phyloP scores from a whole-genome alignment of 2,329 filamentous ascomycete genomes.

The Catunica adiposa region DNA sequence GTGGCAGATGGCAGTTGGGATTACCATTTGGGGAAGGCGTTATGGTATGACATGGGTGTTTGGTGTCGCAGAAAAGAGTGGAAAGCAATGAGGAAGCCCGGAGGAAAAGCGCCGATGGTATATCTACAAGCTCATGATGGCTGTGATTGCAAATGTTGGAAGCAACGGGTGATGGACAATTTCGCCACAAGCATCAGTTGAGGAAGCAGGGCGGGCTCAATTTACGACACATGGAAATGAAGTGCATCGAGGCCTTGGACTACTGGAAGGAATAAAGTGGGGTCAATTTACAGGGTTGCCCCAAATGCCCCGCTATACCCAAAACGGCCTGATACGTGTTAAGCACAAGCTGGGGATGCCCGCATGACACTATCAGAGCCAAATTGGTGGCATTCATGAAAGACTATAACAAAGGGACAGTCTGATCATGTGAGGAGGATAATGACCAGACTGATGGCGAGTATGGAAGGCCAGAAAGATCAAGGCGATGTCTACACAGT shows the following conservation, averaged over 20 bases:
- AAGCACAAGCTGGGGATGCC: neutral
- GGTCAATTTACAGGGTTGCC: neutral
- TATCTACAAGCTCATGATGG: neutral
- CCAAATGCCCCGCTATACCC: slow-evolving; percentile 10
- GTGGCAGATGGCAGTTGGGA: neutral
- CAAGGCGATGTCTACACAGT: neutral
- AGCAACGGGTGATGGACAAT: too few species aligned
- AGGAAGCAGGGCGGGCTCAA: neutral
- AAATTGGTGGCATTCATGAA: too few species aligned
- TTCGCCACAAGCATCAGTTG: neutral
- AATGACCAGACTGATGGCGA: too few species aligned
- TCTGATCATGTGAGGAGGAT: too few species aligned
- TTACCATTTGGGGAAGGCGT: neutral
- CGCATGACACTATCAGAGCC: neutral
- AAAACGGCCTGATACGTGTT: slow-evolving; percentile 11
- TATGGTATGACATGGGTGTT: neutral
- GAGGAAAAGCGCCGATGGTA: neutral
- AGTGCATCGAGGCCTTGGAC: neutral
- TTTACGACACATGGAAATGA: neutral
- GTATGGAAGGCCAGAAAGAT: neutral
- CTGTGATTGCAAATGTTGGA: neutral
- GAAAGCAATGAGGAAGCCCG: neutral
- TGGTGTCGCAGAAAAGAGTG: neutral
- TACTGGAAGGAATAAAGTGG: slow-evolving; percentile 6
- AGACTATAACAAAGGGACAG: too few species aligned